Conservation (phyloP, 2,329 filamentous ascomycete genomes). For the Arthroderma sp. region DNA sequence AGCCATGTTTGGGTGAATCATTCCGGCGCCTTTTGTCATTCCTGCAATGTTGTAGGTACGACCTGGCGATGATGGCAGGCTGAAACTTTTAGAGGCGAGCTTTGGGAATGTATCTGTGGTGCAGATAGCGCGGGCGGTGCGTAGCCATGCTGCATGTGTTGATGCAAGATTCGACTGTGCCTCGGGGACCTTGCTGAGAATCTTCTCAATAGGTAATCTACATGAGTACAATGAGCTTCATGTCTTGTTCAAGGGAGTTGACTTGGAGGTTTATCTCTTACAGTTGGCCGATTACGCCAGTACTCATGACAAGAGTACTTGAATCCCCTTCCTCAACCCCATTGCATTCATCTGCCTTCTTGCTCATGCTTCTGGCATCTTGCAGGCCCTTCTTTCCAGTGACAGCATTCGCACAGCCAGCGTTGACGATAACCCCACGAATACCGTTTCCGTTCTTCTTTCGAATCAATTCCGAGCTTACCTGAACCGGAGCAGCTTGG, state of each 20-base stretch:
- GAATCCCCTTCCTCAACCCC: slow-evolving; percentile 34
- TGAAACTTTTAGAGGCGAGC: slow-evolving; percentile 73
- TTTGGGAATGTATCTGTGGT: slow-evolving; percentile 99
- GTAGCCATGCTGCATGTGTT: slow-evolving; percentile 76
- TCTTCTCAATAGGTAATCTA: slow-evolving; percentile 81
- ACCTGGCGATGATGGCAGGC: slow-evolving; percentile 64
- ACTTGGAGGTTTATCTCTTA: slow-evolving; percentile 26
- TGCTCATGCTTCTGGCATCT: slow-evolving; percentile 76
- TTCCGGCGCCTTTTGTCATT: slow-evolving; percentile 95
- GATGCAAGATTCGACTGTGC: slow-evolving; percentile 60
- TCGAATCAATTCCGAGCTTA: slow-evolving; percentile 61
- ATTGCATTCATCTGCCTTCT: slow-evolving; percentile 58
- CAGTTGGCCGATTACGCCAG: slow-evolving; percentile 92
- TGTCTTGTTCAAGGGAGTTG: background rate
- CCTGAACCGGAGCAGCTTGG: slow-evolving; percentile 86
- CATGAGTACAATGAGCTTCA: background rate
- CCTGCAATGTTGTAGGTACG: slow-evolving; percentile 75
- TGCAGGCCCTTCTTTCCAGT: slow-evolving; percentile 82
- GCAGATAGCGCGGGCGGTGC: slow-evolving; percentile 80
- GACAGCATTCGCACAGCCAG: slow-evolving; percentile 92
- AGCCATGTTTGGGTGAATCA: slow-evolving; percentile 99
- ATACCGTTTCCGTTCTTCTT: slow-evolving; percentile 56
- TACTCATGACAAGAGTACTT: slow-evolving; percentile 91
- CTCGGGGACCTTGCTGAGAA: slow-evolving; percentile 66
- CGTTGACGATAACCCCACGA: slow-evolving; percentile 78